phyloP scores from a whole-genome alignment of 306 rosid species.

The Begonia loranthoides region DNA sequence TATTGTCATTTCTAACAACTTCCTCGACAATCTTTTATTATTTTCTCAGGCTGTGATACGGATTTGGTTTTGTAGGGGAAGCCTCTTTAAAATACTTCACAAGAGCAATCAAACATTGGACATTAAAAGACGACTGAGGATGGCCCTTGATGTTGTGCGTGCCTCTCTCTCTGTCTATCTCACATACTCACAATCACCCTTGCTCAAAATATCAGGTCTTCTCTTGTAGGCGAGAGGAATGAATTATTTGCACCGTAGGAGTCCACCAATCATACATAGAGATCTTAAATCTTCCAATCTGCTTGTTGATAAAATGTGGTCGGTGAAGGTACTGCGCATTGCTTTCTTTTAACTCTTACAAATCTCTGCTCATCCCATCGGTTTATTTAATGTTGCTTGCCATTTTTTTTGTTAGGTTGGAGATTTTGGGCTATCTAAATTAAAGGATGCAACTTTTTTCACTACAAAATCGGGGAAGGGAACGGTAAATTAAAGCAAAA shows the following conservation, averaged over 20 bases:
- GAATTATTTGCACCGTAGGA: constrained; percentile 69
- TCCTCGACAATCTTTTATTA: no score
- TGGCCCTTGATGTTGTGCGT: constrained; percentile 79
- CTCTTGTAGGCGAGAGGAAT: constrained; percentile 60
- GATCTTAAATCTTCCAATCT: constrained; percentile 73
- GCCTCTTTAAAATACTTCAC: constrained; percentile 65
- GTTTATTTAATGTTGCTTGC: constrained; percentile 2
- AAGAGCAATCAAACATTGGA: constrained; percentile 46
- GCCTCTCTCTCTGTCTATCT: constrained; percentile 16
- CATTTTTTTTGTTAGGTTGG: constrained; percentile 36
- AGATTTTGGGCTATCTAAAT: constrained; percentile 65
- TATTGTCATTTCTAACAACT: no score
- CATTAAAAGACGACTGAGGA: constrained; percentile 44
- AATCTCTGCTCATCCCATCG: no score
- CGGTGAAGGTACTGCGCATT: constrained; percentile 37
- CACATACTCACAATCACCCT: neutral
- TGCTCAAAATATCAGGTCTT: neutral
- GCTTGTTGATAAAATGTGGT: constrained; percentile 70
- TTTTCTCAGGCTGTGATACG: no score
- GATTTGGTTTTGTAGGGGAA: constrained; percentile 42
- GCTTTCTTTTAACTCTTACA: no score
- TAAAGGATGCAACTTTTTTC: constrained; percentile 52
- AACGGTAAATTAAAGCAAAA: constrained; percentile 35
- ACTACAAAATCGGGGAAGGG: constrained; percentile 61
- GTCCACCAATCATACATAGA: constrained; percentile 77